Evolutionary conservation across 306 rosid species (phyloP), one percentile per base, ranked within the genome.

Genomic region (Casuarina glauca): DNA sequence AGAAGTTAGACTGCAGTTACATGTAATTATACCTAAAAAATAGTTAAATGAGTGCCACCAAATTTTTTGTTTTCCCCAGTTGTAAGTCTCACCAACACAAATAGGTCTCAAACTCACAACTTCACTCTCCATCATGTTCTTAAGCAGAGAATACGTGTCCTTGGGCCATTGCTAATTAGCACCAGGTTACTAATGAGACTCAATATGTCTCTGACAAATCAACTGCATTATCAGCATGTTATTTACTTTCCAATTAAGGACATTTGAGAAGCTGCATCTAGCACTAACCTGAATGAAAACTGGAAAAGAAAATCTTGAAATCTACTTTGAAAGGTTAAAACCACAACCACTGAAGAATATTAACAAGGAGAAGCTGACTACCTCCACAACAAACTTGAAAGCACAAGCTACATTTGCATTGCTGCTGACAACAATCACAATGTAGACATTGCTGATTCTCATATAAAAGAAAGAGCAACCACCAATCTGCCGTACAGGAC

Each of bases 381-480:
- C 99, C 99, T 96, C 99, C 72, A 91, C 99, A 42, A 91, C 98
- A 83, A 96, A 96, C 89, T 93, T 96, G 90, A 96, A 96, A 46
- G 99, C 97, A 20, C 99, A 96, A 72, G 98, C 99, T 69, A 93
- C 96, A 82, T 96, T 96, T 39, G 99, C 98, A 80, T 96, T 96
- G 93, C 93, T 91, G 91, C 99, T 91, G 85, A 96, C 99, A 64
- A 96, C 99, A 80, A 93, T 96, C 86, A 90, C 97, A 49, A 93
- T 89, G 88, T 93, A 93, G 78, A 93, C 97, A 61, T 95, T 95
- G 88, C 99, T 96, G 69, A 96, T 90, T 88, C 96, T 90, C 98
- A 91, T 96, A 87, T 96, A 96, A 84, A 90, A 90, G 91, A 96
- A 96, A 72, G 97, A 91, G 84, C 97, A 92, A 38, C 96, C 97